phyloP scores from a whole-genome alignment of 805 yeast species.

The Candida nonsorbophila region DNA sequence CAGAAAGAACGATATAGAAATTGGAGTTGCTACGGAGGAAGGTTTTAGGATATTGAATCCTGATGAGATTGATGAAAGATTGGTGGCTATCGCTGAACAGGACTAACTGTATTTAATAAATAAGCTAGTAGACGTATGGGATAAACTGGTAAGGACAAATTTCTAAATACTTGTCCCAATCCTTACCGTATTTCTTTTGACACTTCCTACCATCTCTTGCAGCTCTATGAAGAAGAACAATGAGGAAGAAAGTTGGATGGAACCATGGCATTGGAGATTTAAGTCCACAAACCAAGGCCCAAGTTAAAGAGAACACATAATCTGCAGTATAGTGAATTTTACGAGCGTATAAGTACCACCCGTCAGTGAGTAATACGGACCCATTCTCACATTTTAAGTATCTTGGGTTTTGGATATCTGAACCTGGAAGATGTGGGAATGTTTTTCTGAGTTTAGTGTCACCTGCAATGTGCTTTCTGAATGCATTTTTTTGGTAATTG shows the following conservation, averaged over 20 bases:
- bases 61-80: slow-evolving; percentile 91
- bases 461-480: slow-evolving; percentile 81
- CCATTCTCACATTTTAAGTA: slow-evolving; percentile 85
- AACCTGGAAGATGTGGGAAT: slow-evolving; percentile 90
- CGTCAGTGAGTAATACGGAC: slow-evolving; percentile 78
- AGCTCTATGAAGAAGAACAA: slow-evolving; percentile 86
- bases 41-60: slow-evolving; percentile 70
- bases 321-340: slow-evolving; percentile 95
- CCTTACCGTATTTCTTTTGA: slow-evolving; percentile 82
- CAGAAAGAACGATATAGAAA: slow-evolving; percentile 87
- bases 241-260: slow-evolving; percentile 85
- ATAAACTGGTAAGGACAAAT: slow-evolving; percentile 90
- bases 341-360: slow-evolving; percentile 92
- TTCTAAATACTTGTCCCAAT: slow-evolving; percentile 82
- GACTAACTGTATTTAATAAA: slow-evolving; percentile 42
- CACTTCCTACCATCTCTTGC: slow-evolving; percentile 84
- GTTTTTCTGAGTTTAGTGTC: slow-evolving; percentile 72
- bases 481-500: slow-evolving; percentile 91
- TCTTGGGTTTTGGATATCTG: slow-evolving; percentile 74
- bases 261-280: slow-evolving; percentile 92
- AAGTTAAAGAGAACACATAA: slow-evolving; percentile 76
- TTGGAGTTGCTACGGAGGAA: slow-evolving; percentile 77
- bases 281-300: slow-evolving; percentile 92
- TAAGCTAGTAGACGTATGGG: slow-evolving; percentile 66
- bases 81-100: slow-evolving; percentile 93